These are phyloP conservation scores for Dipteronia dyeriana DNA, from an alignment of 345 rosid genomes.

Conservation along the genomic window DNA sequence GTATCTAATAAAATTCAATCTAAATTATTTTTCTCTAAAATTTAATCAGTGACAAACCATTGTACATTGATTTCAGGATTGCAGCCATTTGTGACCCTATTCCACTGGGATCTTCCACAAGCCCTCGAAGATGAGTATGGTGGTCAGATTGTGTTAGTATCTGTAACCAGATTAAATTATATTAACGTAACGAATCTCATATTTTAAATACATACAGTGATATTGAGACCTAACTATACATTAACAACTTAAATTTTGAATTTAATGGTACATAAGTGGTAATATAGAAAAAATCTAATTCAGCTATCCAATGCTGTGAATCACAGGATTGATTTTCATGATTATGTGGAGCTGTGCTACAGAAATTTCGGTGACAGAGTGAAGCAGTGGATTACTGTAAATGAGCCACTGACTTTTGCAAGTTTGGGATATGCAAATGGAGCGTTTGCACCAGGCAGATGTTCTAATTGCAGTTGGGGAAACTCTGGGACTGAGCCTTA, in stretches of 20 bases:
- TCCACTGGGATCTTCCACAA: conserved; percentile 33
- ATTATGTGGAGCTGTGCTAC: conserved; percentile 44
- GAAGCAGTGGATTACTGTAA: conserved; percentile 49
- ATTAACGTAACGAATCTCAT: background rate
- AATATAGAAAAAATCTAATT: background rate
- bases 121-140: conserved; percentile 25
- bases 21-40: no score
- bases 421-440: conserved; percentile 36
- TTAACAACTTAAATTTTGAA: no score
- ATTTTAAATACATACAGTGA: background rate
- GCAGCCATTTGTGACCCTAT: conserved; percentile 25
- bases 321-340: conserved; percentile 39
- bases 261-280: no score
- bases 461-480: conserved; percentile 29
- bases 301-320: background rate
- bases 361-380: conserved; percentile 48
- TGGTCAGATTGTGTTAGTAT: conserved; percentile 9
- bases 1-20: background rate
- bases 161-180: no score
- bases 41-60: background rate
- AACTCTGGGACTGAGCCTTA: conserved; percentile 31
- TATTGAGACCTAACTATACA: no score
- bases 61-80: conserved; percentile 8
- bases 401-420: conserved; percentile 40
- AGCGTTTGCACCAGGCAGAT: conserved; percentile 43